These are phyloP conservation scores for Leccinum imitatum DNA, from an alignment of 768 basidiomycete species.

Conservation along the genomic window DNA sequence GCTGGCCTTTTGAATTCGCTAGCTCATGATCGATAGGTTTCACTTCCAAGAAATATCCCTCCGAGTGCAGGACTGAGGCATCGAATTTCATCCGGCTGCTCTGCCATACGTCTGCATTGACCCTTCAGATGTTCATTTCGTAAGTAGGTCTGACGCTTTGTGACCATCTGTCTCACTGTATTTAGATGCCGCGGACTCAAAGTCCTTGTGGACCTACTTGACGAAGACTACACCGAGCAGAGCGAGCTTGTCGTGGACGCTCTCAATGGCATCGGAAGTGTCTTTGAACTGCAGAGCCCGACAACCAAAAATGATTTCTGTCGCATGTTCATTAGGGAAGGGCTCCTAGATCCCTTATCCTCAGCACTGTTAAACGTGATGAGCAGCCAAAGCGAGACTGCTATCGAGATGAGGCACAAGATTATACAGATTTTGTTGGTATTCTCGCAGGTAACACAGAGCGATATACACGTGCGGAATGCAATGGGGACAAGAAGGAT, in stretches of 20 bases:
- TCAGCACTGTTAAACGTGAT: conserved; percentile 89
- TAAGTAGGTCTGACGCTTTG: conserved; percentile 42
- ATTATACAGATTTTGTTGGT: conserved; percentile 87
- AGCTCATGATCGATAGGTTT: conserved; percentile 54
- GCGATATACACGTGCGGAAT: conserved; percentile 89
- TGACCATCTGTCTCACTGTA: conserved; percentile 1
- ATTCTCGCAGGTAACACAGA: conserved; percentile 96
- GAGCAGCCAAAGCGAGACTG: conserved; percentile 61
- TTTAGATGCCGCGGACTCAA: conserved; percentile 89
- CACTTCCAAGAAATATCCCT: conserved; percentile 90
- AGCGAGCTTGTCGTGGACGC: conserved; percentile 90
- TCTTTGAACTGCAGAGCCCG: conserved; percentile 94
- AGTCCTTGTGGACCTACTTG: conserved; percentile 92
- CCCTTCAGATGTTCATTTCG: conserved; percentile 99
- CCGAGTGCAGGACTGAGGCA: conserved; percentile 92
- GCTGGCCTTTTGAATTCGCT: background rate
- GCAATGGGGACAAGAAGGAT: conserved; percentile 90
- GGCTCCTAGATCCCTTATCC: conserved; percentile 88
- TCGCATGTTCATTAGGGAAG: conserved; percentile 96
- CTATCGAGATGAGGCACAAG: conserved; percentile 79
- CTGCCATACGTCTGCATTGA: conserved; percentile 90
- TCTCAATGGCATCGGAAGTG: conserved; percentile 90
- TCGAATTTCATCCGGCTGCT: conserved; percentile 92
- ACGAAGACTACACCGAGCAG: conserved; percentile 93
- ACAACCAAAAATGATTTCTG: conserved; percentile 99